Conservation (phyloP, 2,329 filamentous ascomycete species). For the Fusarium pininemorale region DNA sequence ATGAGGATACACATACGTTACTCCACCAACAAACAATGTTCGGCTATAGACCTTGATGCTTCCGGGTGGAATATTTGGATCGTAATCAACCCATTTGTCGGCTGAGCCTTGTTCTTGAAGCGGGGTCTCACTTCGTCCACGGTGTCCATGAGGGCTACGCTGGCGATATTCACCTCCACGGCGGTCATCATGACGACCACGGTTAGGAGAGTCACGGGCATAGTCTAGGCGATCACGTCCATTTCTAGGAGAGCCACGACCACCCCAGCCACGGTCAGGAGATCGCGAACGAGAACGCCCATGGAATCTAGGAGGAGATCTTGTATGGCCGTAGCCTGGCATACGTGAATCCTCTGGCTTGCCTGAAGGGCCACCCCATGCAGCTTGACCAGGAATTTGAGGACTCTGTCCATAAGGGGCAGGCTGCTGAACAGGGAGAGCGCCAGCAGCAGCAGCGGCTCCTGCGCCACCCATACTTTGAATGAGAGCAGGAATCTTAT, state of each 20-base stretch:
- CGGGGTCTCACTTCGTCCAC: conserved; percentile 70
- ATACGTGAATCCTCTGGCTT: conserved; percentile 63
- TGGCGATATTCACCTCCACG: conserved; percentile 81
- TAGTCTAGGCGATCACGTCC: conserved; percentile 76
- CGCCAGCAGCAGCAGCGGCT: conserved; percentile 46
- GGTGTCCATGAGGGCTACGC: conserved; percentile 79
- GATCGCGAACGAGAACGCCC: conserved; percentile 81
- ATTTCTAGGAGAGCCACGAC: conserved; percentile 70
- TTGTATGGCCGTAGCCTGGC: conserved; percentile 63
- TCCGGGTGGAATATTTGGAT: conserved; percentile 75
- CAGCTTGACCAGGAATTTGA: conserved; percentile 49
- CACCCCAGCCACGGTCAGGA: conserved; percentile 77
- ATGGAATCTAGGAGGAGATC: conserved; percentile 69
- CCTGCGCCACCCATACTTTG: conserved; percentile 58
- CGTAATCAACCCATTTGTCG: conserved; percentile 81
- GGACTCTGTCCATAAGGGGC: conserved; percentile 54
- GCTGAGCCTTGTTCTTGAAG: conserved; percentile 48
- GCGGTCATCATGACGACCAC: conserved; percentile 66
- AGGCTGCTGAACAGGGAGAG: conserved; percentile 40
- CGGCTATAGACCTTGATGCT: conserved; percentile 93
- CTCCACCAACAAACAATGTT: conserved; percentile 95
- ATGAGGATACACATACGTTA: conserved; percentile 70
- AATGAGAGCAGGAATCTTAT: conserved; percentile 74
- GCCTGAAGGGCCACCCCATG: conserved; percentile 45
- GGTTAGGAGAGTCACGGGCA: conserved; percentile 73